Percentiles rank a stretch among this genome's conserved stretches.
Conservation (phyloP, 1,284 basidiomycete species). For the Puccinia polysora region DNA sequence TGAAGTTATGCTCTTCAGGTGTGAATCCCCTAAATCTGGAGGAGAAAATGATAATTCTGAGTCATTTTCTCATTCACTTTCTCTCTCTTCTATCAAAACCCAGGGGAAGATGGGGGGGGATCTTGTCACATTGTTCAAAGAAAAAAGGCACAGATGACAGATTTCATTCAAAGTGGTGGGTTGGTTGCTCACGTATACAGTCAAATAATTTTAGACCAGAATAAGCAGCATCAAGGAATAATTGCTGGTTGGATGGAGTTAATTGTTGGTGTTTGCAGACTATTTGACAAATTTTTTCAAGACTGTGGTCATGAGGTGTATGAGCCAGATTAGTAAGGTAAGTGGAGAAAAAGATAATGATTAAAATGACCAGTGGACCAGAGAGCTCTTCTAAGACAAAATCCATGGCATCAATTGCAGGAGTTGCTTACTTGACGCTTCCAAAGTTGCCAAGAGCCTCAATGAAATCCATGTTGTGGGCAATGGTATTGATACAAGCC, state of each 20-base stretch:
- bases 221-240: constrained; percentile 76
- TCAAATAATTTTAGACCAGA: constrained; percentile 75
- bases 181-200: constrained; percentile 79
- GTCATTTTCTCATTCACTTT: too few species aligned
- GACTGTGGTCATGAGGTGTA: neutral
- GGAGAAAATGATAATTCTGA: too few species aligned
- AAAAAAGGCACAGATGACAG: too few species aligned
- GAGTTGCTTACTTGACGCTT: constrained; percentile 44
- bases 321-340: neutral
- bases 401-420: neutral
- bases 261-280: constrained; percentile 79
- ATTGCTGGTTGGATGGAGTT: constrained; percentile 67
- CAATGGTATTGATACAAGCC: constrained; percentile 24
- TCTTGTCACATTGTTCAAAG: too few species aligned
- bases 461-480: constrained; percentile 13
- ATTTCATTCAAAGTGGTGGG: too few species aligned
- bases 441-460: constrained; percentile 39
- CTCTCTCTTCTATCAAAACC: too few species aligned
- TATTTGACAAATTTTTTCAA: constrained; percentile 64
- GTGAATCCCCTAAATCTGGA: constrained; percentile 65
- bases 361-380: too few species aligned
- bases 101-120: too few species aligned
- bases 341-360: neutral
- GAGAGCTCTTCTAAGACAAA: neutral
- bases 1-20: constrained; percentile 65